These are phyloP conservation scores for Candida xyloterini DNA, from an alignment of 805 yeast genomes.

Conservation along the genomic window DNA sequence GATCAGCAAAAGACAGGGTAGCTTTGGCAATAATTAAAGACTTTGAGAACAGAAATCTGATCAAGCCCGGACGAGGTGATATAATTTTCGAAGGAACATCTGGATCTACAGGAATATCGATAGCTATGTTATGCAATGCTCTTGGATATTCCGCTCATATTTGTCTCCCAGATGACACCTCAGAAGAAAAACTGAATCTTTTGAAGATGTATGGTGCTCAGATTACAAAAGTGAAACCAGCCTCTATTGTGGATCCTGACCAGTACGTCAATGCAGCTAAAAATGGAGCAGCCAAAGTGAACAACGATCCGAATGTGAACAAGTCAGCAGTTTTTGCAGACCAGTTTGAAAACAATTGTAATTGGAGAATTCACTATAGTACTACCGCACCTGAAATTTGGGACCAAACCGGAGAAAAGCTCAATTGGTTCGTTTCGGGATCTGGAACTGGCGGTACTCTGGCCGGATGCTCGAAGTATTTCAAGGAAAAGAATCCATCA, in stretches of 20 bases:
- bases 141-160: slow-evolving; percentile 88
- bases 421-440: slow-evolving; percentile 83
- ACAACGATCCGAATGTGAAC: slow-evolving; percentile 34
- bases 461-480: slow-evolving; percentile 79
- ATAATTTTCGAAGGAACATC: slow-evolving; percentile 91
- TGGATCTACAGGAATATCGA: slow-evolving; percentile 94
- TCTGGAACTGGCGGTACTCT: slow-evolving; percentile 98
- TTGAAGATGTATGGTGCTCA: slow-evolving; percentile 75
- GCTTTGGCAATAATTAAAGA: slow-evolving; percentile 78
- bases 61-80: slow-evolving; percentile 63
- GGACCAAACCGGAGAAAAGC: slow-evolving; percentile 57
- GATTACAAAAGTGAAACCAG: slow-evolving; percentile 86
- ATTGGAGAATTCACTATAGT: slow-evolving; percentile 79
- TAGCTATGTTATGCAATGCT: slow-evolving; percentile 86
- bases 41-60: slow-evolving; percentile 57
- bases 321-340: slow-evolving; percentile 80
- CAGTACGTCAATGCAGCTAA: slow-evolving; percentile 92
- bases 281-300: slow-evolving; percentile 53
- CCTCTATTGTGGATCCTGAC: slow-evolving; percentile 88
- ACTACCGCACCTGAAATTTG: slow-evolving; percentile 95
- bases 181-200: slow-evolving; percentile 73
- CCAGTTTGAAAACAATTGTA: slow-evolving; percentile 90
- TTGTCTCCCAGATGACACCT: slow-evolving; percentile 93
- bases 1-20: slow-evolving; percentile 93
- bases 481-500: slow-evolving; percentile 48